Conservation (phyloP, 208 protist genomes). For the Trypanosoma platydactyli region DNA sequence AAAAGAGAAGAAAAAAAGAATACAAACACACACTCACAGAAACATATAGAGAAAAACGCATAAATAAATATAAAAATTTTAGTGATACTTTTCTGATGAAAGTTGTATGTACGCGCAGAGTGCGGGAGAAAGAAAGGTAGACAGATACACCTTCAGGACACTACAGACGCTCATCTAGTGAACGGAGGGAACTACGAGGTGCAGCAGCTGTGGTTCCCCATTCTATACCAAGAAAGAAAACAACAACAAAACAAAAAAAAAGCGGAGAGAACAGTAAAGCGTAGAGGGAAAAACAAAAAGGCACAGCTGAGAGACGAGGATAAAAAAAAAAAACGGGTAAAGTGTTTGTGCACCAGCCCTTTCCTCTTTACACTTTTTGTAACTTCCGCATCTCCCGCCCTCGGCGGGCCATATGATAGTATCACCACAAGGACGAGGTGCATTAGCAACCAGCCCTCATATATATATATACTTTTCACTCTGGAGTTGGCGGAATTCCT, state of each 20-base stretch:
- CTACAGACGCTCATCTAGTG: no score
- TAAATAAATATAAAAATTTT: not conserved
- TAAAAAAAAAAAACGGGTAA: not conserved
- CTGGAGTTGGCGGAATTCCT: conserved; percentile 42
- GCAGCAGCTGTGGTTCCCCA: not conserved
- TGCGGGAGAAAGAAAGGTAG: not conserved
- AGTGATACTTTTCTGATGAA: not conserved
- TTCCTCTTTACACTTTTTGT: no score
- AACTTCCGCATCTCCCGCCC: no score
- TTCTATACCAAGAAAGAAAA: not conserved
- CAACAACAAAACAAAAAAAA: not conserved
- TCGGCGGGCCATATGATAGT: no score
- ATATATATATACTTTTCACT: conserved; percentile 28
- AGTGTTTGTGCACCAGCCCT: no score
- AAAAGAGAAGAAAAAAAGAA: not conserved
- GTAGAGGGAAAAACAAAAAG: no score
- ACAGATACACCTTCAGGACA: no score
- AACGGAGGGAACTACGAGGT: no score
- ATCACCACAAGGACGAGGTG: no score
- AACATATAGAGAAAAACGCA: not conserved
- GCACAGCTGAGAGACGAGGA: no score
- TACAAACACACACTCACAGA: not conserved
- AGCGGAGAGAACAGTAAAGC: no score
- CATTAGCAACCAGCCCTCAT: not conserved
- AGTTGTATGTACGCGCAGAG: no score